These are phyloP conservation scores for Xylaria bambusicola DNA, from an alignment of 495 filamentous ascomycete genomes.

Conservation along the genomic window DNA sequence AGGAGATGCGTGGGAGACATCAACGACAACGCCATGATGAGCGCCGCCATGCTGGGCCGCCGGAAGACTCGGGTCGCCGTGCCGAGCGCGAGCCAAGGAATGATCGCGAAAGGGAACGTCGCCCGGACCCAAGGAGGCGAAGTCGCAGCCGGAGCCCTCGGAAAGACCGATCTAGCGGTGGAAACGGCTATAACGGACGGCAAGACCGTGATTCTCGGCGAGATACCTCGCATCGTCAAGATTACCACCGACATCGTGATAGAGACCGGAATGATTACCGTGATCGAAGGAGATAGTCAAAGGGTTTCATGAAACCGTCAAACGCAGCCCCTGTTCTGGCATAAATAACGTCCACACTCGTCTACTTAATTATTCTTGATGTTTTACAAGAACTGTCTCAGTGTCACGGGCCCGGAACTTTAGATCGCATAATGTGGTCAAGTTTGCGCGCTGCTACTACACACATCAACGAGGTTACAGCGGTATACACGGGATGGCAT, in stretches of 20 bases:
- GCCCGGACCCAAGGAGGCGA: conserved; percentile 10
- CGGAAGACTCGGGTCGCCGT: conserved; percentile 5
- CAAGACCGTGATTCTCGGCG: conserved; percentile 20
- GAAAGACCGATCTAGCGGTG: conserved; percentile 27
- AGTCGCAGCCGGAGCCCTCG: conserved; percentile 44
- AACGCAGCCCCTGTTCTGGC: too few species aligned
- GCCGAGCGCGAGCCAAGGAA: conserved; percentile 10
- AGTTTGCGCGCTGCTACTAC: too few species aligned
- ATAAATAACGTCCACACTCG: too few species aligned
- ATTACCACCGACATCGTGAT: conserved; percentile 28
- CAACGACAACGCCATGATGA: conserved; percentile 30
- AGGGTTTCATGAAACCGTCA: too few species aligned
- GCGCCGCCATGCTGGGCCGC: not conserved
- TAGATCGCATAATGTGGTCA: too few species aligned
- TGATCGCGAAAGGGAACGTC: conserved; percentile 23
- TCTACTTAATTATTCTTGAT: too few species aligned
- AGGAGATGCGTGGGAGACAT: conserved; percentile 57
- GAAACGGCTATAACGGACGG: conserved; percentile 18
- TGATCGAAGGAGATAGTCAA: conserved; percentile 26
- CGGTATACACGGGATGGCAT: not conserved
- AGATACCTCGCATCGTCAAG: conserved; percentile 25
- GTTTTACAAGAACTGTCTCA: conserved; percentile 10
- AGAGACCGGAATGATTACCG: conserved; percentile 23
- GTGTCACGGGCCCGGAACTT: not conserved
- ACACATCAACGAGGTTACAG: not conserved